Base-by-base conservation (phyloP, 768 basidiomycete genomes). In the Coprinellus aureogranulatus region DNA sequence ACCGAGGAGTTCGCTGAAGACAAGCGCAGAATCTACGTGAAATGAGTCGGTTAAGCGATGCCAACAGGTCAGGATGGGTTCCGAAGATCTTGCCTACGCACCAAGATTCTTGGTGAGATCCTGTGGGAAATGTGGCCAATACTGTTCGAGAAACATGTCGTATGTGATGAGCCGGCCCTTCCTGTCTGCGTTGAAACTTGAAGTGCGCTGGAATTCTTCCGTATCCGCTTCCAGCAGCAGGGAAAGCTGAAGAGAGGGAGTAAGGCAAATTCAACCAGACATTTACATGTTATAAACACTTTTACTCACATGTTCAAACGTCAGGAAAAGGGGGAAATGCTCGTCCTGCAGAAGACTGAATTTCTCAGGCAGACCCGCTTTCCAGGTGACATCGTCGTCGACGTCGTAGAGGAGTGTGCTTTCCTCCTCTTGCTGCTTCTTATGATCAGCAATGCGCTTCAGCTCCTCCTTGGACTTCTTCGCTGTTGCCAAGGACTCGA, bases 281-380 rank as follows among this genome's bases (percentile, higher is more conserved):
- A n/a, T n/a, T n/a, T n/a, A n/a, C n/a, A n/a, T n/a, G n/a, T n/a
- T n/a, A n/a, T n/a, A n/a, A n/a, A n/a, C n/a, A n/a, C n/a, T n/a
- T n/a, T n/a, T n/a, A n/a, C 49, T 25, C 59, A 86, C 88, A 52
- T 77, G 74, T 63, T 89, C 82, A 55, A 83, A 86, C 0, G 88
- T 87, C 1, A 88, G 63, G 60, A 90, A 90, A 46, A 90, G 67
- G 0, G 89, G 89, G 55, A 90, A 90, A 63, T 90, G 80, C 0
- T 74, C 63, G 37, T 87, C 85, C 41, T 53, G 6, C 4, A 58
- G 23, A 16, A 58, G 25, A 31, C 57, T 58, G 20, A 42, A 58
- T 20, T 53, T 58, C 26, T 52, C 34, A 14, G 57, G 57, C 9
- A 58, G 30, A n/a, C 57, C 41, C 5, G 57, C 49, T 30, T 58